These are phyloP conservation scores for Fulvia fulva DNA, from an alignment of 2,329 filamentous ascomycete species.

Conservation along the genomic window DNA sequence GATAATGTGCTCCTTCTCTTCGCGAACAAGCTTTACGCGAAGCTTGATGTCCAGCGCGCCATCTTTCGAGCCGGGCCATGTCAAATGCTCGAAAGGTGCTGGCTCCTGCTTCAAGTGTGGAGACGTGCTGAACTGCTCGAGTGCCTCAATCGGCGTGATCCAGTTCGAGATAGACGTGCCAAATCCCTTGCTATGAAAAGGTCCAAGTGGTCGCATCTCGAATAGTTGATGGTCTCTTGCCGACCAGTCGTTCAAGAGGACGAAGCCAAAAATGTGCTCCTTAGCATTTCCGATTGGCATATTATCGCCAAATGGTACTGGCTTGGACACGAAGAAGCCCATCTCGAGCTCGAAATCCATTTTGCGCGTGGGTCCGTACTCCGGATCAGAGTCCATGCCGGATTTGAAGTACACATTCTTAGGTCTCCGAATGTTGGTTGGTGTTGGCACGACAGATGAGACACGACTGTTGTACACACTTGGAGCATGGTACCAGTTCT, in stretches of 20 bases:
- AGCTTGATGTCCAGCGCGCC: slow-evolving; percentile 33
- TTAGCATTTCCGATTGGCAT: slow-evolving; percentile 42
- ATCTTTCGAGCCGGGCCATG: slow-evolving; percentile 20
- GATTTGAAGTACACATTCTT: slow-evolving; percentile 39
- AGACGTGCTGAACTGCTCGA: slow-evolving; percentile 38
- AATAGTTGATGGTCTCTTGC: slow-evolving; percentile 55
- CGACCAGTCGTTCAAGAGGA: slow-evolving; percentile 61
- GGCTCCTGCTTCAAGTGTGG: slow-evolving; percentile 28
- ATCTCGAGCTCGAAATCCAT: slow-evolving; percentile 51
- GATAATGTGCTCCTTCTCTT: slow-evolving; percentile 22
- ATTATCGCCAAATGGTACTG: slow-evolving; percentile 37
- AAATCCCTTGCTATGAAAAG: slow-evolving; percentile 60
- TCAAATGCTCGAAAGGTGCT: slow-evolving; percentile 27
- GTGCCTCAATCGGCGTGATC: slow-evolving; percentile 58
- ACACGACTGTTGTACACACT: slow-evolving; percentile 42
- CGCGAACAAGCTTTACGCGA: slow-evolving; percentile 26
- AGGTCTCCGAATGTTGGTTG: slow-evolving; percentile 41
- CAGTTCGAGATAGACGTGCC: slow-evolving; percentile 59
- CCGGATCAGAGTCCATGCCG: slow-evolving; percentile 30
- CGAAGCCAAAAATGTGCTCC: slow-evolving; percentile 60
- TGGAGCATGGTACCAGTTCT: slow-evolving; percentile 35
- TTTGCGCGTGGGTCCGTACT: slow-evolving; percentile 40
- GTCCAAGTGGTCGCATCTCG: slow-evolving; percentile 60
- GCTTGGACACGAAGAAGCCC: slow-evolving; percentile 43
- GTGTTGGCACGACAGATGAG: slow-evolving; percentile 28